phyloP scores from a whole-genome alignment of 495 filamentous ascomycete species.

The Tuber brumale region DNA sequence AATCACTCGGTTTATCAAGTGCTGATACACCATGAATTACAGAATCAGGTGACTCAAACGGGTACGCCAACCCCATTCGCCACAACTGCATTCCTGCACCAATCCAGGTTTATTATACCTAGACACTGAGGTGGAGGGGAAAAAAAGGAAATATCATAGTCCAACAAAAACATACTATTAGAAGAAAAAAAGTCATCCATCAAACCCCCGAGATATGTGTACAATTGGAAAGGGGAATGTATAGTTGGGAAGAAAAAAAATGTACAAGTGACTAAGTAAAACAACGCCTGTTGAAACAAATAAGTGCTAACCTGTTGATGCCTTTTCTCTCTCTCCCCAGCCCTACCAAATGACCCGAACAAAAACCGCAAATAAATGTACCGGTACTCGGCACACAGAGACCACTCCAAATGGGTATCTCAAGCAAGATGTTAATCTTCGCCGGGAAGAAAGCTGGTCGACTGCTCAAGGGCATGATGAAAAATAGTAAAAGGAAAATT shows the following conservation, averaged over 20 bases:
- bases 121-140: background rate
- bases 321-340: background rate
- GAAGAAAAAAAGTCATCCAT: background rate
- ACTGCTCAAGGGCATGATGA: background rate
- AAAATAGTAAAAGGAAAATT: constrained; percentile 6
- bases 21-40: background rate
- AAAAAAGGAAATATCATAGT: background rate
- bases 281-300: background rate
- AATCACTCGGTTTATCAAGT: constrained; percentile 11
- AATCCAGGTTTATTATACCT: background rate
- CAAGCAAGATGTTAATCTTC: constrained; percentile 4
- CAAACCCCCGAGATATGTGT: background rate
- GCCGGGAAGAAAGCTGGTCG: background rate
- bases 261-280: background rate
- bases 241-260: background rate
- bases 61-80: background rate
- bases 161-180: background rate
- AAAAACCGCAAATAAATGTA: background rate
- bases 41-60: background rate
- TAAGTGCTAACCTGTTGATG: background rate
- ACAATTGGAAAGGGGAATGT: background rate
- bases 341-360: background rate
- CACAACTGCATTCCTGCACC: background rate
- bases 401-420: background rate
- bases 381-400: background rate